Evolutionary conservation across 257 asterid genomes (phyloP), one percentile per base, ranked within the genome.

Genomic region (Pogostemon cablin): DNA sequence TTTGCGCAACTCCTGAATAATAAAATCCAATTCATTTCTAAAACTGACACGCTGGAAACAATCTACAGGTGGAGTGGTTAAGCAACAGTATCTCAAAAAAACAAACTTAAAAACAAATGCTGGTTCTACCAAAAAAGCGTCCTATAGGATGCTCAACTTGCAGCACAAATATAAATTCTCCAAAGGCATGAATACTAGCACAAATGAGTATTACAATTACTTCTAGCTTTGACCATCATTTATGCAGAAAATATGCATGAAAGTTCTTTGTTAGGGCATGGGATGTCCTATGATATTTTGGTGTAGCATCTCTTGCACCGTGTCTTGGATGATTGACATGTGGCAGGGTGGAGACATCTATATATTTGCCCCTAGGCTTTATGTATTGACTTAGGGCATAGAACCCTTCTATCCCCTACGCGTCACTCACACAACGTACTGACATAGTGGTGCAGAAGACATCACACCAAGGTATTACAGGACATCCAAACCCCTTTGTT

Each of bases 1-100:
- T 75, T 80, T 95, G 57, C 98, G 95, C 42, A 95, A 75, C 70
- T 85, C 99, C 99, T 95, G 90, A 75, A 70, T 49, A 71, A 58
- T 41, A 80, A 37, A 71, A 62, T 15, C 58, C 59, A 76, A 56
- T 42, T 39, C 35, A 15, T 11, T 15, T 63, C 7, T 64, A 32
- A n/a, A 38, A 43, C 17, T 15, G 39, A 43, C 63, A 49, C 8
- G 25, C 67, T 39, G 67, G 35, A 17, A 42, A 9, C 32, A 15
- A 57, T 32, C 69, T 48, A 75, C 77, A 72, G 47, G 39, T 61
- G 46, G 59, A 76, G 72, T 25, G 68, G 69, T 17, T 38, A 57
- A 47, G 77, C 71, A 69, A 59, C 60, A 74, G 38, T 40, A 47
- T 2, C 37, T 72, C 50, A 35, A 62, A 50, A 50, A 75, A 66